These are phyloP conservation scores for Delonix regia DNA, from an alignment of 306 rosid species.

Conservation along the genomic window DNA sequence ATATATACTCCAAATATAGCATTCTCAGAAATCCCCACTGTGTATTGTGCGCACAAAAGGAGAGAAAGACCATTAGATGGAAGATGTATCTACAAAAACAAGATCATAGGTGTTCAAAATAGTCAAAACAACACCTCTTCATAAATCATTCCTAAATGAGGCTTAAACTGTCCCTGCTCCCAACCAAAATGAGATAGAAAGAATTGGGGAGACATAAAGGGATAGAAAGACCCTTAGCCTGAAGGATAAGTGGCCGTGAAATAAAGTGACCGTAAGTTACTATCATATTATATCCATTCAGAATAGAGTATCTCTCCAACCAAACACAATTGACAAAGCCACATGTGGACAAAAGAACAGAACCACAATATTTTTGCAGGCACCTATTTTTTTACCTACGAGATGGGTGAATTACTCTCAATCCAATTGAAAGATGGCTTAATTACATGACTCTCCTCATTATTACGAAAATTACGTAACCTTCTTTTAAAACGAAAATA, in stretches of 20 bases:
- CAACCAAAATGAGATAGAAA: background rate
- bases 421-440: too few relatives aligned
- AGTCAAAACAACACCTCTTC: background rate
- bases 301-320: conserved; percentile 1
- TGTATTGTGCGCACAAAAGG: background rate
- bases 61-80: background rate
- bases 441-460: too few relatives aligned
- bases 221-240: background rate
- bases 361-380: too few relatives aligned
- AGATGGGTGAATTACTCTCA: too few relatives aligned
- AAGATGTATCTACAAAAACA: background rate
- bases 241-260: too few relatives aligned
- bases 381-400: too few relatives aligned
- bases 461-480: too few relatives aligned
- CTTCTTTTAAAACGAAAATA: too few relatives aligned
- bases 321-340: background rate
- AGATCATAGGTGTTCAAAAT: background rate
- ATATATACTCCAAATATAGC: too few relatives aligned
- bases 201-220: background rate
- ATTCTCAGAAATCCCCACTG: background rate
- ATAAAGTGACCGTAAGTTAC: too few relatives aligned
- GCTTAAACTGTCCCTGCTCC: too few relatives aligned
- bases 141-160: too few relatives aligned
- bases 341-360: background rate
- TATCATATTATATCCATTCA: background rate